Evolutionary conservation across 768 basidiomycete genomes (phyloP).

Genomic region (Ephemerocybe angulata): DNA sequence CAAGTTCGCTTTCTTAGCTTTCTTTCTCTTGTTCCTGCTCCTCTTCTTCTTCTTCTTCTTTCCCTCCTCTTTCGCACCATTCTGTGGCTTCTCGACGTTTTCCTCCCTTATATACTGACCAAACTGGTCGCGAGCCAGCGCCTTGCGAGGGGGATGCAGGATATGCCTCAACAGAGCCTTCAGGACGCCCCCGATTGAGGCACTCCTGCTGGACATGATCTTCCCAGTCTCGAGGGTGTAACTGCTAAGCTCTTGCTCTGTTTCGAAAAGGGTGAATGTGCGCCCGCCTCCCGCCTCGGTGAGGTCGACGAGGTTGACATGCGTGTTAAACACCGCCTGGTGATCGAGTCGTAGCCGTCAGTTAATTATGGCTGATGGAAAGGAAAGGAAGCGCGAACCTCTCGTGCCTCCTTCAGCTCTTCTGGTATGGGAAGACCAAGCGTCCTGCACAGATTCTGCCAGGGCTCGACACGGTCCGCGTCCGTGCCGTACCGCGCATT

Average conservation of each 20-base stretch:
- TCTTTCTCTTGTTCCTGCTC: no score
- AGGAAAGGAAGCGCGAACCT: neutral
- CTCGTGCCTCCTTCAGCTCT: conserved; percentile 22
- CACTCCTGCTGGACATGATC: neutral
- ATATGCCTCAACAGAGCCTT: neutral
- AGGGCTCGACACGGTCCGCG: conserved; percentile 22
- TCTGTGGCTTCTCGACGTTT: no score
- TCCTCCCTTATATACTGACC: neutral
- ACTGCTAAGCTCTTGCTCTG: no score
- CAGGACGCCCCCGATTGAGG: neutral
- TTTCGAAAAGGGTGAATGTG: no score
- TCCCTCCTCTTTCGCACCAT: no score
- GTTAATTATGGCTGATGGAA: neutral
- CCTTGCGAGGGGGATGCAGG: neutral
- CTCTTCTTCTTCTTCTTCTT: no score
- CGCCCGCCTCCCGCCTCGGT: no score
- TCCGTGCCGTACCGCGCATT: conserved; percentile 31
- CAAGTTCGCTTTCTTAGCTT: no score
- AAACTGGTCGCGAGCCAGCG: neutral
- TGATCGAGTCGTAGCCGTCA: no score
- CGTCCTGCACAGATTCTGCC: conserved; percentile 26
- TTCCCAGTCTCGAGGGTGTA: no score
- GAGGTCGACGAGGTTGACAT: conserved; percentile 18
- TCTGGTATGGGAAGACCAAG: conserved; percentile 33
- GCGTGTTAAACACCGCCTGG: neutral